A percentile compares a stretch with the other conserved stretches of the same genome.
phyloP scores from a whole-genome alignment of 768 basidiomycete species.

The Serendipita sp. region DNA sequence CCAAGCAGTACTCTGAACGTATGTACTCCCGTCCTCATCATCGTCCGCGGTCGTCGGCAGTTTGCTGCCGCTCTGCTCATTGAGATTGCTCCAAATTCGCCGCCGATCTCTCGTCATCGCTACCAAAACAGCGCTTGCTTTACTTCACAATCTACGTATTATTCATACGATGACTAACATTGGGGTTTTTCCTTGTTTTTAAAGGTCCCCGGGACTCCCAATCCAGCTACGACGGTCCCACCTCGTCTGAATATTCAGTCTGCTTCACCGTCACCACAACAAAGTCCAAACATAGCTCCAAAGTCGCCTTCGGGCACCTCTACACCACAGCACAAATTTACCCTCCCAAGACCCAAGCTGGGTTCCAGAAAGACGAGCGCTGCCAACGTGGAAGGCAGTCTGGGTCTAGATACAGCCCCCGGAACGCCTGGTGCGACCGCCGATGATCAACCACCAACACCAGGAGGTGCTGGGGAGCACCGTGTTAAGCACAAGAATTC shows the following conservation, averaged over 20 bases:
- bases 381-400: neutral
- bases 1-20: too few relatives aligned
- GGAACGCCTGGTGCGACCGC: neutral
- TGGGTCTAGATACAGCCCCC: neutral
- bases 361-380: neutral
- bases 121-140: neutral
- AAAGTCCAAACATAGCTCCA: neutral
- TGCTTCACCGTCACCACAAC: neutral
- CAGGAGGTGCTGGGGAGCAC: neutral
- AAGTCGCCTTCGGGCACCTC: neutral
- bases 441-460: neutral
- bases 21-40: neutral
- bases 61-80: too few relatives aligned
- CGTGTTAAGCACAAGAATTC: neutral
- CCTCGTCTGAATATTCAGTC: neutral
- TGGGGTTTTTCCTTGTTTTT: neutral
- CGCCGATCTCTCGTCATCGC: slow-evolving; percentile 6
- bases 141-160: neutral
- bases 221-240: neutral
- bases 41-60: neutral
- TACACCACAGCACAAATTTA: neutral
- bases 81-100: neutral
- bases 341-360: neutral
- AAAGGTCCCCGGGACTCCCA: neutral
- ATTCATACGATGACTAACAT: neutral